These are phyloP conservation scores for Hemerocallis citrina DNA, from an alignment of 106 monocot species.

Conservation along the genomic window DNA sequence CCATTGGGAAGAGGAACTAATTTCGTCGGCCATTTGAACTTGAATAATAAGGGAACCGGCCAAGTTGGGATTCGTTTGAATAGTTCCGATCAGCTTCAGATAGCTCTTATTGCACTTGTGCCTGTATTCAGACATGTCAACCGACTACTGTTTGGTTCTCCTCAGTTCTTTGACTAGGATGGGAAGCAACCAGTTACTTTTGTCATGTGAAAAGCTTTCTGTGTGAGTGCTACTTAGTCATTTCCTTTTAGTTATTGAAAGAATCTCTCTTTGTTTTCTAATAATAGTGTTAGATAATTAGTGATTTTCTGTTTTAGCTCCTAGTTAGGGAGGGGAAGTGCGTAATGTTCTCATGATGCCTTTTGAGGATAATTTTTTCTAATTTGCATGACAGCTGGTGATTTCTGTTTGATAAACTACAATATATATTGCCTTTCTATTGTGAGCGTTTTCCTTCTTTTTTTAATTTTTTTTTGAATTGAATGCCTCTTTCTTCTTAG, in stretches of 20 bases:
- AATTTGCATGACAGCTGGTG: neutral
- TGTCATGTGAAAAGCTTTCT: neutral
- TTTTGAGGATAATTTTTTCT: neutral
- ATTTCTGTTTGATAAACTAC: neutral
- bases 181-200: neutral
- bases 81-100: slow-evolving; percentile 77
- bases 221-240: neutral
- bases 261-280: slow-evolving; percentile 1
- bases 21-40: slow-evolving; percentile 50
- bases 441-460: too few relatives aligned
- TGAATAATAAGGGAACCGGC: slow-evolving; percentile 79
- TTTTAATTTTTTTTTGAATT: too few relatives aligned
- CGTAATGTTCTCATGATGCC: slow-evolving; percentile 1
- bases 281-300: neutral
- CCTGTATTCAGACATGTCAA: slow-evolving; percentile 57
- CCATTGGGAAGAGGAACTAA: slow-evolving; percentile 75
- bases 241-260: neutral
- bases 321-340: slow-evolving; percentile 1
- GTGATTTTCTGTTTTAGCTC: neutral
- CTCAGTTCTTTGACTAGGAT: slow-evolving; percentile 10
- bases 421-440: too few relatives aligned
- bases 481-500: too few relatives aligned
- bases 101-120: slow-evolving; percentile 60
- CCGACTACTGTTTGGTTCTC: slow-evolving; percentile 29
- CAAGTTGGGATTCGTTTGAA: slow-evolving; percentile 80